Evolutionary conservation across 768 basidiomycete genomes (phyloP), one percentile per base, ranked within the genome.

Genomic region (Trametes cubensis): DNA sequence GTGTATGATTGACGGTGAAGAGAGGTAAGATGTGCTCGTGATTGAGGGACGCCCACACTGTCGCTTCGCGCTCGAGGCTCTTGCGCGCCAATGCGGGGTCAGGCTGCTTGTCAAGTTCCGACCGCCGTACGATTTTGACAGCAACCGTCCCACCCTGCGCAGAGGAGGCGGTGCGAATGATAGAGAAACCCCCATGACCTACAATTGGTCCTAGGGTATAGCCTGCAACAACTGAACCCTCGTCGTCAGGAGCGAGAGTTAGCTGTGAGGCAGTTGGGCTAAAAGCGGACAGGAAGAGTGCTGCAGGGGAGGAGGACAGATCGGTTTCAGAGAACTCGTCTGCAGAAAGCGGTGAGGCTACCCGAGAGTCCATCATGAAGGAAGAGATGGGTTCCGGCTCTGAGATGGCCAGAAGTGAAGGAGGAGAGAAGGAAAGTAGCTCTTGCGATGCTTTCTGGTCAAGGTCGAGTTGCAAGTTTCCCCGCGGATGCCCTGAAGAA

Each of bases 11-110:
- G 18, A 77, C 76, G 45, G 84, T 79, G 72, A 95, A 92, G 46
- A 96, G 84, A 13, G 94, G 94, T 17, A 97, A 83, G 63, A 95
- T 83, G 69, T 95, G 88, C 70, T 94, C 91, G 72, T 95, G 94
- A 54, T 82, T 85, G 67, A 94, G 84, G 0, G 85, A 80, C 1
- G 83, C 76, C 93, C 93, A 95, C 15, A 92, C 77, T 14, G 77
- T 70, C 14, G 85, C 84, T 77, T 95, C 93, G 51, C 84, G 85
- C 60, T 86, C 81, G 45, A 94, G 79, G 47, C 82, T 83, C 62
- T 81, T 83, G 63, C 79, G 81, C 13, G 80, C 76, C 7, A 77
- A 70, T 25, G 74, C 67, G 2, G 85, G 76, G 62, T 87, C 76
- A 3, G 75, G 72, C 63, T 84, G 82, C 64, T 81, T 83, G 62